phyloP scores from a whole-genome alignment of 2,329 filamentous ascomycete genomes.

The Fusarium tjaetaba region DNA sequence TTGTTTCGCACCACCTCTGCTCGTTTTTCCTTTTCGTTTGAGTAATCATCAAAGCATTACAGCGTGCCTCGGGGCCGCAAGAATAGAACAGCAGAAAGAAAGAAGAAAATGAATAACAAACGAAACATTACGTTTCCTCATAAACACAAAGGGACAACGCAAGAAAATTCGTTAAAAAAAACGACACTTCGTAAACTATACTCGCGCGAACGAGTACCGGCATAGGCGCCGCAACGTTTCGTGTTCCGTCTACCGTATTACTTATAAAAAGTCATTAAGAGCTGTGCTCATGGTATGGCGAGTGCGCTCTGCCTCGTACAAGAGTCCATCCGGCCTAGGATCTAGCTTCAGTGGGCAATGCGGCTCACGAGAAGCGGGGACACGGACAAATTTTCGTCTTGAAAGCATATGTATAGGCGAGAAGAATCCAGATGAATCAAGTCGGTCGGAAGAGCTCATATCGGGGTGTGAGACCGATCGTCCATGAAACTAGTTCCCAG shows the following conservation, averaged over 20 bases:
- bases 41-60: constrained; percentile 43
- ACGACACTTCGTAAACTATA: constrained; percentile 35
- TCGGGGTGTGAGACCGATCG: constrained; percentile 6
- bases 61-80: constrained; percentile 27
- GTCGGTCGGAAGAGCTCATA: constrained; percentile 8
- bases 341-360: background rate
- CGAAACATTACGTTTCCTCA: constrained; percentile 41
- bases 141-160: constrained; percentile 42
- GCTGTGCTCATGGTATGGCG: constrained; percentile 29
- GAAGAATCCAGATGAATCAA: constrained; percentile 19
- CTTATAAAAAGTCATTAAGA: constrained; percentile 44
- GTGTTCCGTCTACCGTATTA: constrained; percentile 44
- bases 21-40: constrained; percentile 18
- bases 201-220: constrained; percentile 42
- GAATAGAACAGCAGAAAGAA: constrained; percentile 32
- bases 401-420: background rate
- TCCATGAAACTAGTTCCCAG: constrained; percentile 17
- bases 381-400: background rate
- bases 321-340: constrained; percentile 8
- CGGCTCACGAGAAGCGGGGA: background rate
- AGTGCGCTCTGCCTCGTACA: constrained; percentile 15
- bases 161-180: constrained; percentile 41
- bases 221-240: constrained; percentile 34
- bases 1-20: background rate
- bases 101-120: constrained; percentile 26